These are phyloP conservation scores for Colletotrichum sp. DNA, from an alignment of 2,329 filamentous ascomycete genomes.

Conservation along the genomic window DNA sequence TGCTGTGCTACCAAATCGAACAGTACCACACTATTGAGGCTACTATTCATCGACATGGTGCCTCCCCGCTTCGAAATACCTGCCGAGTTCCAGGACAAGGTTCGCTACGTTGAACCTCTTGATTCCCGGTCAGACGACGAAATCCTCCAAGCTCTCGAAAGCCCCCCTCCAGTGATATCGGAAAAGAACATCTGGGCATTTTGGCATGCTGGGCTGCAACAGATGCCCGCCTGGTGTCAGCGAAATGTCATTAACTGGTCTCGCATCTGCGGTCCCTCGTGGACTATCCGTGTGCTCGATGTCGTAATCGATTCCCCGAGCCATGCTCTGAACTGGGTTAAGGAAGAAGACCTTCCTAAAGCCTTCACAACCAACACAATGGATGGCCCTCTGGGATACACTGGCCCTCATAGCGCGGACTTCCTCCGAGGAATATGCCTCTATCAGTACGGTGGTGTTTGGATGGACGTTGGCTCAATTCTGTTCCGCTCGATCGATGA, in stretches of 20 bases:
- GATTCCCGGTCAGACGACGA: conserved; percentile 28
- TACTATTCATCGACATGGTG: background rate
- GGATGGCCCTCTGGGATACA: conserved; percentile 37
- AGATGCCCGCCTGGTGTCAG: conserved; percentile 42
- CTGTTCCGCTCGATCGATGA: conserved; percentile 40
- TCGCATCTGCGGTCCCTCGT: conserved; percentile 38
- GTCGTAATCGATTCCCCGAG: conserved; percentile 38
- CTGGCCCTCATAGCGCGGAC: conserved; percentile 44
- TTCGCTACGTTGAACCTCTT: background rate
- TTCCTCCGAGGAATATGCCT: conserved; percentile 46
- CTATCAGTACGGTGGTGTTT: conserved; percentile 41
- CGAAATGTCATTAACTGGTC: conserved; percentile 46
- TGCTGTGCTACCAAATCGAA: background rate
- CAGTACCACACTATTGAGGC: background rate
- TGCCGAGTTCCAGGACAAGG: background rate
- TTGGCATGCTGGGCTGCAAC: conserved; percentile 41
- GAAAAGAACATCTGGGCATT: conserved; percentile 52
- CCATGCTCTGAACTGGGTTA: conserved; percentile 39
- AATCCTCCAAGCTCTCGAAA: conserved; percentile 30
- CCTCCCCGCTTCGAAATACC: background rate
- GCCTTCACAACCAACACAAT: conserved; percentile 38
- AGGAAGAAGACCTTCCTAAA: conserved; percentile 18
- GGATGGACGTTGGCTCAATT: conserved; percentile 44
- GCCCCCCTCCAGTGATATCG: conserved; percentile 34
- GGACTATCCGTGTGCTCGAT: conserved; percentile 47